Evolutionary conservation across 2,329 filamentous ascomycete species (phyloP).

Genomic region (Bretziella fagacearum): DNA sequence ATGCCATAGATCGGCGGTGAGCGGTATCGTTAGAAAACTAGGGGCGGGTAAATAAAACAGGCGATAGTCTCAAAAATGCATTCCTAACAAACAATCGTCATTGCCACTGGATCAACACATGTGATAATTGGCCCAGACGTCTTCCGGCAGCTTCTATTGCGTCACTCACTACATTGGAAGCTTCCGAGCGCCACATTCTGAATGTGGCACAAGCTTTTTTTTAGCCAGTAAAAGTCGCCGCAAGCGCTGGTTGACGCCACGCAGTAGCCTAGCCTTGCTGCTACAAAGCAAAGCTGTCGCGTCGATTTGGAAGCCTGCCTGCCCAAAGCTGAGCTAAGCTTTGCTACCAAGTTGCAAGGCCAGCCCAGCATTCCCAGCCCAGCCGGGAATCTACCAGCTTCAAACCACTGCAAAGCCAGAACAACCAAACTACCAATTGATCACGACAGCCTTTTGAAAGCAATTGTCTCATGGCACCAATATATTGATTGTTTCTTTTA

Average conservation of each 20-base stretch:
- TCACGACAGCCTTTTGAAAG: no score
- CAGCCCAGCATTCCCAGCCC: no score
- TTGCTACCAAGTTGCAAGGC: neutral
- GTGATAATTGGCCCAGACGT: no score
- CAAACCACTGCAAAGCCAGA: neutral
- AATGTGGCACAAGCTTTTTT: conserved; percentile 1
- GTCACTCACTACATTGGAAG: neutral
- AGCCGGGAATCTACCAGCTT: no score
- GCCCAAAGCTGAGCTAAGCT: neutral
- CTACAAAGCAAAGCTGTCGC: conserved; percentile 7
- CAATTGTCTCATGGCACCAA: no score
- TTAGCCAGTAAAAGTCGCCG: neutral
- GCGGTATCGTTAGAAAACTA: neutral
- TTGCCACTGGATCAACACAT: no score
- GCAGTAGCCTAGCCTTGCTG: conserved; percentile 5
- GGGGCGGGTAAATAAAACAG: neutral
- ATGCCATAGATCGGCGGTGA: no score
- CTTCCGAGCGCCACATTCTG: neutral
- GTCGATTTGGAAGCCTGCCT: conserved; percentile 13
- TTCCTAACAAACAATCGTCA: neutral
- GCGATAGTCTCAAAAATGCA: neutral
- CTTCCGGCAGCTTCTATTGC: no score
- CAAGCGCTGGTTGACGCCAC: neutral
- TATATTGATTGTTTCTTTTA: no score
- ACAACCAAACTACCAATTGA: no score